Evolutionary conservation across 208 protist species (phyloP), one percentile per base, ranked within the genome.

Genomic region (Trypanosoma lewisi): DNA sequence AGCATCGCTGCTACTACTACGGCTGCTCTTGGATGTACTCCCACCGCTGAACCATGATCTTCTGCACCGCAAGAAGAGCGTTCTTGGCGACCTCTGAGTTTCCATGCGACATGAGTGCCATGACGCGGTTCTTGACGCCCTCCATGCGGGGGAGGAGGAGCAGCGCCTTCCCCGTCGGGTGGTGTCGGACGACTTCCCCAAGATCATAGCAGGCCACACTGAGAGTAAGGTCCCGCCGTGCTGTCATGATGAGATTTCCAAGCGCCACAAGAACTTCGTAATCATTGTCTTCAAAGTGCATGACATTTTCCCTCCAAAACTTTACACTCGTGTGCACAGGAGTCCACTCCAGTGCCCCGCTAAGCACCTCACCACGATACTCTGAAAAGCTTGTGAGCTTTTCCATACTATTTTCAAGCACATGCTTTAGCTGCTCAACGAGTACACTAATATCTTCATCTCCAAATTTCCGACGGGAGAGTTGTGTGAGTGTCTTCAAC

Each of bases 1-100:
- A 39, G 6, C 36, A 12, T n/a, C n/a, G n/a, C n/a, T n/a, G n/a
- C n/a, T n/a, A n/a, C 23, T 61, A n/a, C 42, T 58, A 69, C 47
- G 75, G 54, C 30, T 78, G 63, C 14, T 68, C 54, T 60, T 90
- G 70, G 33, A 95, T 93, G 66, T 82, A 97, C 76, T 97, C 90
- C 91, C 90, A 97, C 1, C 87, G 85, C 75, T 97, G 89, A 41
- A 96, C 89, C 89, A 97, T 94, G 44, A 97, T 91, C 71, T 97
- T 97, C 73, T 97, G 94, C 27, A 94, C 91, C 52, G 85, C 85
- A 14, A 96, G 74, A 21, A 97, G 77, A 21, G 94, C 94, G 64
- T 97, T 83, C 75, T 96, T 95, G 49, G 85, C 76, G 9, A 96
- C 75, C 37, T 93, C 85, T 33, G 78, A 63, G 53, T 87, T 82